Base-by-base conservation (phyloP, 2,329 filamentous ascomycete species). In the Scedosporium boydii region DNA sequence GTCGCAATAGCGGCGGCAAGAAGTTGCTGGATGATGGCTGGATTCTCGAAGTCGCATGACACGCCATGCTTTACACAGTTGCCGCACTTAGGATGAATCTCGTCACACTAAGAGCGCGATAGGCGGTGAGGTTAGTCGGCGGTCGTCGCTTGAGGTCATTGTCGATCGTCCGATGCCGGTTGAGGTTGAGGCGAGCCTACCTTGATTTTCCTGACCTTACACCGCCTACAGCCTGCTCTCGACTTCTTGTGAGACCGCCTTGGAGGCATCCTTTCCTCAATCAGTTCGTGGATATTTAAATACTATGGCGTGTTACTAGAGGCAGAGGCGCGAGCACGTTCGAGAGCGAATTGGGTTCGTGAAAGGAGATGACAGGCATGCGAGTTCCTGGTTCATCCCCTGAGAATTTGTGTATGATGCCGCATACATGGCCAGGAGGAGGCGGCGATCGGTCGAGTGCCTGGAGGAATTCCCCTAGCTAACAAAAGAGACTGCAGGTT, bases 141-240 rank as follows among this genome's bases (percentile, higher is more conserved):
- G 18, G 23, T 23, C 53, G 14, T 16, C 18, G 23, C 53, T 56
- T 29, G 18, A 23, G 53, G 10, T 16, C 5, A 26, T 61, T 42
- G n/a, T 14, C 4, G 7, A 10, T 26, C 42, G 38, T 41, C 27
- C 41, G 12, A 27, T 34, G 60, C 16, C 21, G 21, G n/a, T 23
- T 63, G 34, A 26, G 21, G n/a, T 23, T 63, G 34, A 26, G 18
- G 6, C 56, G 51, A 38, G 62, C 69, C 58, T 73, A 87, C 86
- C 82, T 89, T 89, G 70, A 89, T 87, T 73, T 89, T 89, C 65
- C 87, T 78, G 62, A 78, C 77, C 74, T 89, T 89, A 73, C 87
- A 89, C 63, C 83, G 77, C 65, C 81, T 79, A 68, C 87, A 89
- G 56, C 87, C 87, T 60, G 85, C 82, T 67, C 87, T 81, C 63